Base-by-base conservation (phyloP, 2,329 filamentous ascomycete species). In the Graphiopsis chlorocephala region DNA sequence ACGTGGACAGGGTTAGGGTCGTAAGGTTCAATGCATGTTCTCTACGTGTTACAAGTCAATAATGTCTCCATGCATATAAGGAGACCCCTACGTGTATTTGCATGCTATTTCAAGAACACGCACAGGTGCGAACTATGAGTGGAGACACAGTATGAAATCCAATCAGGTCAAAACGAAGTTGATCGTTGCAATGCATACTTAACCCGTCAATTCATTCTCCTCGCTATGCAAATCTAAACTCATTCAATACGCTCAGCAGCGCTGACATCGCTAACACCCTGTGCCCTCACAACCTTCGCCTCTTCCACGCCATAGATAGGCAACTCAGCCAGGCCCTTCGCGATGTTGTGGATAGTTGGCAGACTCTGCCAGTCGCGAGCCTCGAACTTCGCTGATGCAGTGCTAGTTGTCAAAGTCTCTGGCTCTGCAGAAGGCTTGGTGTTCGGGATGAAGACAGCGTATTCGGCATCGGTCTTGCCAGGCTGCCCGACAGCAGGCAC, bases 291-390 rank as follows among this genome's bases (percentile, higher is more conserved):
- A 1, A 88, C 76, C 74, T 84, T 86, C 0, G 81, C 85, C 33
- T 81, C 77, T 3, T 88, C 75, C 45, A 88, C 73, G 64, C 83
- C 82, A 69, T 84, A 87, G 1, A 88, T 73, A 0, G 86, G 86
- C 4, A 89, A 77, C 67, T 86, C 83, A 1, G 80, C 80, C 64
- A 88, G 72, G 15, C 80, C 77, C 23, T 76, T 73, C 5, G 85
- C 76, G 10, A 89, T 75, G 70, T 88, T 84, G 70, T 89, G 85
- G 61, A 89, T 74, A 2, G 86, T 89, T 0, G 87, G 87, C 65
- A 89, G 71, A 4, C 74, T 76, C 55, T 85, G 77, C 85, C 82
- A 85, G 68, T 85, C 81, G 17, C 82, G 68, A 0, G 75, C 76
- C 45, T 85, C 78, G 62, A 87, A 81, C 59, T 76, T 74, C 59